Percentiles rank a stretch among this genome's conserved stretches.
These are phyloP conservation scores for Penicillium turbatum DNA, from an alignment of 495 filamentous ascomycete genomes.

Conservation along the genomic window DNA sequence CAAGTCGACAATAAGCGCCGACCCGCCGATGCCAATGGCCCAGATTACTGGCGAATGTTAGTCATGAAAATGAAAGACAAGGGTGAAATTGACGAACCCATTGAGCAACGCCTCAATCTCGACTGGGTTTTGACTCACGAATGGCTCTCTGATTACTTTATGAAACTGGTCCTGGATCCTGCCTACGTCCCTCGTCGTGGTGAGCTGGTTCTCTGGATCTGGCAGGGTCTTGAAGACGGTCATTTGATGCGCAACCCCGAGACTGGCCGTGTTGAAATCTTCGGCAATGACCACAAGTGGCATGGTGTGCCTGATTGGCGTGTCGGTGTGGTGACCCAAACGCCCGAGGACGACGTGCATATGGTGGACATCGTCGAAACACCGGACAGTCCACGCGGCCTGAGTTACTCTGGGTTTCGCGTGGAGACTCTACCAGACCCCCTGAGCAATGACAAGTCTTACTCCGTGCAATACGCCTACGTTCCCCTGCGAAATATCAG, in stretches of 20 bases:
- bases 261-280: constrained; percentile 30
- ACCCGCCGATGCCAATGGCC: constrained; percentile 40
- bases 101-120: constrained; percentile 46
- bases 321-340: constrained; percentile 52
- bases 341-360: constrained; percentile 37
- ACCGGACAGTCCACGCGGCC: constrained; percentile 30
- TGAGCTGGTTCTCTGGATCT: constrained; percentile 55
- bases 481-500: constrained; percentile 51
- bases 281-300: constrained; percentile 24
- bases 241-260: constrained; percentile 34
- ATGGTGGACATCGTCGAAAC: constrained; percentile 43
- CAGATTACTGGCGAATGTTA: constrained; percentile 49
- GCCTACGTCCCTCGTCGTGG: constrained; percentile 53
- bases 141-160: constrained; percentile 31
- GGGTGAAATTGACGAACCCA: constrained; percentile 35
- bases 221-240: constrained; percentile 26
- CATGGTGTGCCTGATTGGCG: constrained; percentile 47
- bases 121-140: constrained; percentile 51
- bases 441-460: constrained; percentile 45
- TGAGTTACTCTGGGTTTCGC: constrained; percentile 56
- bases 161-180: constrained; percentile 37
- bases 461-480: constrained; percentile 51
- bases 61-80: constrained; percentile 44
- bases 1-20: not conserved
- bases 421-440: constrained; percentile 54